Evolutionary conservation across 2,329 filamentous ascomycete genomes (phyloP).

Genomic region (Pyrenophora seminiperda): DNA sequence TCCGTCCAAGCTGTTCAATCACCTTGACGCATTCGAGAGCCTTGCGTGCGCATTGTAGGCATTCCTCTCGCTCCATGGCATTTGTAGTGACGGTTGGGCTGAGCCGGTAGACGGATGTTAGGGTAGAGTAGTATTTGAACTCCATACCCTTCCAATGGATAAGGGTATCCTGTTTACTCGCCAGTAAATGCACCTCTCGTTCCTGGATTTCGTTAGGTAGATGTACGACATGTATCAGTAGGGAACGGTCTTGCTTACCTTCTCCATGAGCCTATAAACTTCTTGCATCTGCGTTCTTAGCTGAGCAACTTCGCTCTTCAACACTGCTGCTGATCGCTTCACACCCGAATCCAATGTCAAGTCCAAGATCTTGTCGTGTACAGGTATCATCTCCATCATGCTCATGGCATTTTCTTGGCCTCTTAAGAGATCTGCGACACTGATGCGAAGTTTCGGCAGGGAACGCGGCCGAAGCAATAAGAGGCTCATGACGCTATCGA

Average conservation of each 20-base stretch:
- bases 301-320: slow-evolving; percentile 30
- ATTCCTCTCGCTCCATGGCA: slow-evolving; percentile 37
- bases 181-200: slow-evolving; percentile 23
- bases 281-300: slow-evolving; percentile 31
- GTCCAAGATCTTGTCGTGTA: slow-evolving; percentile 38
- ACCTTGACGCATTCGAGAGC: slow-evolving; percentile 37
- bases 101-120: slow-evolving; percentile 40
- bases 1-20: slow-evolving; percentile 31
- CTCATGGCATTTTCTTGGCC: slow-evolving; percentile 33
- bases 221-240: neutral
- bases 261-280: slow-evolving; percentile 29
- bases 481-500: slow-evolving; percentile 40
- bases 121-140: slow-evolving; percentile 41
- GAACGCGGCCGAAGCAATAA: slow-evolving; percentile 39
- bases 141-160: slow-evolving; percentile 42
- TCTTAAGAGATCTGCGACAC: slow-evolving; percentile 31
- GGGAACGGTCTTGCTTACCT: slow-evolving; percentile 15
- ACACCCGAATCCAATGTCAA: slow-evolving; percentile 25
- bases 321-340: slow-evolving; percentile 13
- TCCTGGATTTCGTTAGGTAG: slow-evolving; percentile 21
- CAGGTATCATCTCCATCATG: slow-evolving; percentile 35
- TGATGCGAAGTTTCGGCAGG: slow-evolving; percentile 34
- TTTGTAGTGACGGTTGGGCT: slow-evolving; percentile 39
- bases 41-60: slow-evolving; percentile 38
- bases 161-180: slow-evolving; percentile 28